Conservation (phyloP, 169 alveolate species). For the Plasmodium berghei region DNA sequence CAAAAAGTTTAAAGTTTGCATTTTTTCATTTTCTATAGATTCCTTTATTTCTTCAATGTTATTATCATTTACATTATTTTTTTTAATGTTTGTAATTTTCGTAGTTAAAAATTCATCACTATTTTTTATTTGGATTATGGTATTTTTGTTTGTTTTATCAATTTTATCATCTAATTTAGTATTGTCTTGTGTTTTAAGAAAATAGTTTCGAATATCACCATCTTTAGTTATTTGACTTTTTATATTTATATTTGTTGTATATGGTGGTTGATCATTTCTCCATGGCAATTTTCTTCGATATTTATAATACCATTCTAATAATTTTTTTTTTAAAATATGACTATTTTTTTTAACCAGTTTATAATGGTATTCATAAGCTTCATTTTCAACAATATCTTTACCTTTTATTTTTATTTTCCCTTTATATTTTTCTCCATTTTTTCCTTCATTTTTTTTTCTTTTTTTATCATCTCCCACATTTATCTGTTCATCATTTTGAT, state of each 20-base stretch:
- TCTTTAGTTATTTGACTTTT: conserved; percentile 3
- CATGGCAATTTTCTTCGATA: conserved; percentile 66
- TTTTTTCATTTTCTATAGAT: background rate
- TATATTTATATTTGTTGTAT: conserved; percentile 28
- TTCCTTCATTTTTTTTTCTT: background rate
- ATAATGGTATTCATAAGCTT: conserved; percentile 38
- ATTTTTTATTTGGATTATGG: conserved; percentile 10
- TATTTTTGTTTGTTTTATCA: background rate
- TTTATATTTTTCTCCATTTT: background rate
- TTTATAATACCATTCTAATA: conserved; percentile 60
- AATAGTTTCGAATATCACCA: conserved; percentile 26
- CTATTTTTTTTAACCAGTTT: conserved; percentile 10
- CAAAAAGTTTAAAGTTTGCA: background rate
- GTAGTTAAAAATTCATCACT: background rate
- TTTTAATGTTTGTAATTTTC: conserved; percentile 14
- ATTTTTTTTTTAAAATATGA: conserved; percentile 15
- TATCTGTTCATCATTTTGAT: too few relatives aligned
- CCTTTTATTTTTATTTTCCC: background rate
- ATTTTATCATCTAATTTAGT: background rate
- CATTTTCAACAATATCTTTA: background rate
- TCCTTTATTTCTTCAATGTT: background rate
- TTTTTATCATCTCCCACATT: too few relatives aligned
- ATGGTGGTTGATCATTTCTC: conserved; percentile 74
- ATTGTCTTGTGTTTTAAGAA: background rate
- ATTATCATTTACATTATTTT: conserved; percentile 5